Evolutionary conservation across 2,329 filamentous ascomycete genomes (phyloP).

Genomic region (Drechslera avenae): DNA sequence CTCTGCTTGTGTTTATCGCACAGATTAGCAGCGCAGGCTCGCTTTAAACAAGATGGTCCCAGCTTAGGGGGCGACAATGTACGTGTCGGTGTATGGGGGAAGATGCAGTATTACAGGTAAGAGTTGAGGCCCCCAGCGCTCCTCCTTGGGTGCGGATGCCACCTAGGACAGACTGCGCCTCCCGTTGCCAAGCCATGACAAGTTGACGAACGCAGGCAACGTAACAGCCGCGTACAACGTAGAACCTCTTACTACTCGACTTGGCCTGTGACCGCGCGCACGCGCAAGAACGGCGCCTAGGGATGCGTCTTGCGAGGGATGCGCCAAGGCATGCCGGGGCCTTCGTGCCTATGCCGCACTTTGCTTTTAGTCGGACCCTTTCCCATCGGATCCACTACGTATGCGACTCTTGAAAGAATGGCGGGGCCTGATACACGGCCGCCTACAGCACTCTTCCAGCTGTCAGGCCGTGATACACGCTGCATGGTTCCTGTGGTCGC

Average conservation of each 20-base stretch:
- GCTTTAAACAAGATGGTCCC: not conserved
- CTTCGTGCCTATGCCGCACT: constrained; percentile 1
- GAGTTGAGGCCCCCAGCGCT: constrained; percentile 11
- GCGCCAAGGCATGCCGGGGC: constrained; percentile 8
- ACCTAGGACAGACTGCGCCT: constrained; percentile 23
- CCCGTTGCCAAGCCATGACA: constrained; percentile 26
- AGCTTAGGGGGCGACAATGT: not conserved
- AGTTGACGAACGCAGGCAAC: constrained; percentile 15
- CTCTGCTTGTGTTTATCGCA: not conserved
- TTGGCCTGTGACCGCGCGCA: too few relatives aligned
- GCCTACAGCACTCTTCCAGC: too few relatives aligned
- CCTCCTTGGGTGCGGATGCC: constrained; percentile 4
- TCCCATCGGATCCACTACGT: not conserved
- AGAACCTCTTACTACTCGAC: too few relatives aligned
- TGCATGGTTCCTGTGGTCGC: not conserved
- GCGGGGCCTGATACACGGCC: too few relatives aligned
- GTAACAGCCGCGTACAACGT: constrained; percentile 34
- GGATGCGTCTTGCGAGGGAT: too few relatives aligned
- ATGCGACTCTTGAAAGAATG: not conserved
- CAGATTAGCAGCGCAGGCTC: not conserved
- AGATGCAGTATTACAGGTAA: not conserved
- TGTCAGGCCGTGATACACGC: not conserved
- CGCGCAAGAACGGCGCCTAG: too few relatives aligned
- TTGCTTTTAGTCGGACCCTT: constrained; percentile 6
- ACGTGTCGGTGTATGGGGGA: not conserved